phyloP scores from a whole-genome alignment of 176 grass and related monocot genomes.

The sorghum (Sorghum bicolor) region DNA sequence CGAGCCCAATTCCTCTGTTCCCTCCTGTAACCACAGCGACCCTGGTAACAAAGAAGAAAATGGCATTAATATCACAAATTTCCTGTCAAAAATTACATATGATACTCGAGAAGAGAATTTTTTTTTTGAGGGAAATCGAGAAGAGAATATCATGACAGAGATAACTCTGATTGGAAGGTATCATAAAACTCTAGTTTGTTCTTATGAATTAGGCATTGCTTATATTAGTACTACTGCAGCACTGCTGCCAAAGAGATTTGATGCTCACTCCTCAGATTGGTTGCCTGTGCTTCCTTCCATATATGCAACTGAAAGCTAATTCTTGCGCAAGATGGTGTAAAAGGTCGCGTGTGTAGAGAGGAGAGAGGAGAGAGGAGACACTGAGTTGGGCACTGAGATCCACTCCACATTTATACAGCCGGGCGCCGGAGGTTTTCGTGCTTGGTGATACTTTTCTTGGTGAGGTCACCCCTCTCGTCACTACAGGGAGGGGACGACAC shows the following conservation, averaged over 20 bases:
- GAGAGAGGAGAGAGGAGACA: not conserved
- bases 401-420: not conserved
- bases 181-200: not conserved
- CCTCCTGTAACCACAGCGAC: conserved; percentile 58
- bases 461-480: too few relatives aligned
- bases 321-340: not conserved
- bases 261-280: not conserved
- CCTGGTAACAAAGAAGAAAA: conserved; percentile 5
- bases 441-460: too few relatives aligned
- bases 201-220: not conserved
- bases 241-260: not conserved
- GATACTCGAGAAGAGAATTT: too few relatives aligned
- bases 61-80: not conserved
- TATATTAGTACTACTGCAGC: not conserved
- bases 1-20: conserved; percentile 51
- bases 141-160: not conserved
- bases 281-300: not conserved
- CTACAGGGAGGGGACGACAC: too few relatives aligned
- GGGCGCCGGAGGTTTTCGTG: too few relatives aligned
- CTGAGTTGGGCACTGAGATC: not conserved
- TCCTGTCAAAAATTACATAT: not conserved
- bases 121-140: too few relatives aligned
- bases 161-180: too few relatives aligned
- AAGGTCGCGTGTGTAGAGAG: not conserved
- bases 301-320: not conserved